Evolutionary conservation across 2,329 filamentous ascomycete genomes (phyloP), one percentile per base, ranked within the genome.

Genomic region (Tolypocladium sp.): DNA sequence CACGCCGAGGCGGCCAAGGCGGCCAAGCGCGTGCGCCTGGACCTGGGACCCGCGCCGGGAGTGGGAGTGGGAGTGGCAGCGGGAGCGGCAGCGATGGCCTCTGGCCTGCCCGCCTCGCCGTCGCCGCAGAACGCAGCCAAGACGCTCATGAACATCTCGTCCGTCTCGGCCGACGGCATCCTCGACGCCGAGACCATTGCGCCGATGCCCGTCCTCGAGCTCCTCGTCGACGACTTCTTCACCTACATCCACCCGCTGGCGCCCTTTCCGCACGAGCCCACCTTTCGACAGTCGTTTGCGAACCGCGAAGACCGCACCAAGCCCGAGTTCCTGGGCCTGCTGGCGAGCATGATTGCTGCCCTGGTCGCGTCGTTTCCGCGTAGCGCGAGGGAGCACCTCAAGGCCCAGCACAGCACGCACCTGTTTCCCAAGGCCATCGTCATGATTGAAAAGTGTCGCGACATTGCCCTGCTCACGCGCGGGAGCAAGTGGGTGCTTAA

Each of bases 201-300:
- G 46, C 86, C 89, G 0, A 79, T 87, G 71, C 81, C 83, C 9
- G 84, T 87, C 13, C 75, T 92, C 57, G 81, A 88, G 66, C 79
- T 87, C 2, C 78, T 92, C 20, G 82, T 92, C 59, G 87, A 92
- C 70, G 89, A 92, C 74, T 92, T 90, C 79, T 92, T 92, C 73
- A 91, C 87, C 22, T 91, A 91, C 69, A 87, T 92, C 57, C 88
- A 92, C 65, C 89, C 89, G 1, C 79, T 92, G 10, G 84, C 83
- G 60, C 89, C 89, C 0, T 92, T 92, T 59, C 89, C 89, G 0
- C 89, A 92, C 70, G 88, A 92, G 68, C 88, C 88, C 0, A 89
- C 87, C 4, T 92, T 92, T 70, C 82, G 88, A 27, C 81, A 85
- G 62, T 85, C 85, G 1, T 89, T 91, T 70, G 79, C 79, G 9